These are phyloP conservation scores for Bipolaris cookei DNA, from an alignment of 2,329 filamentous ascomycete genomes.

Conservation along the genomic window DNA sequence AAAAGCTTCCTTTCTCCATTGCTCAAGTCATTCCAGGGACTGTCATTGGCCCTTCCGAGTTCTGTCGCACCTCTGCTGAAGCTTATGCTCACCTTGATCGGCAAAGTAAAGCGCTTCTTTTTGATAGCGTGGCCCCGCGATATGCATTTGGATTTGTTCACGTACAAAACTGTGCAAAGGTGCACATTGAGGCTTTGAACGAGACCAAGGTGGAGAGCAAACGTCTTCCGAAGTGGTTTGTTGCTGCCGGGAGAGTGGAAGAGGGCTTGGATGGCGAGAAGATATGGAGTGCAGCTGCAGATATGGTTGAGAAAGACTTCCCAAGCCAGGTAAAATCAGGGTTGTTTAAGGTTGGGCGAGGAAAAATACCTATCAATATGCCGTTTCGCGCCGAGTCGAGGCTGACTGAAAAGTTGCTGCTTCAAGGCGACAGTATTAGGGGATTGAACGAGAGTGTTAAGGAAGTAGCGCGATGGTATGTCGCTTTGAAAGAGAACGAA, in stretches of 20 bases:
- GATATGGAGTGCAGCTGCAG: slow-evolving; percentile 34
- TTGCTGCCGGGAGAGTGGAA: slow-evolving; percentile 36
- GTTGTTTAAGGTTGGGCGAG: slow-evolving; percentile 32
- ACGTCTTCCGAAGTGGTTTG: slow-evolving; percentile 35
- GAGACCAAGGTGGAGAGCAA: slow-evolving; percentile 21
- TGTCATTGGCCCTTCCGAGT: slow-evolving; percentile 43
- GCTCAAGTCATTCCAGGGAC: slow-evolving; percentile 45
- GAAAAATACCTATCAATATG: slow-evolving; percentile 40
- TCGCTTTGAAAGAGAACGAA: slow-evolving; percentile 12
- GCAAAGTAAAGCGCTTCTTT: slow-evolving; percentile 41
- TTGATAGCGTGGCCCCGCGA: slow-evolving; percentile 37
- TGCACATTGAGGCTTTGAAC: slow-evolving; percentile 42
- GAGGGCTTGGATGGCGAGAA: slow-evolving; percentile 23
- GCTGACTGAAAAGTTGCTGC: slow-evolving; percentile 33
- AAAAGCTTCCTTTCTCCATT: slow-evolving; percentile 34
- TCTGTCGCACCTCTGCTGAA: slow-evolving; percentile 26
- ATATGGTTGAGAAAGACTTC: slow-evolving; percentile 31
- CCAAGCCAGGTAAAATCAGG: slow-evolving; percentile 22
- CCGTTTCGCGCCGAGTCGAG: slow-evolving; percentile 41
- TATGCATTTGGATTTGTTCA: slow-evolving; percentile 48
- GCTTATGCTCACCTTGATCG: slow-evolving; percentile 38
- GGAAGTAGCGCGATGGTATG: slow-evolving; percentile 42
- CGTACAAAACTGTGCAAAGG: slow-evolving; percentile 39
- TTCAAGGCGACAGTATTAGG: slow-evolving; percentile 27
- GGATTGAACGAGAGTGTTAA: slow-evolving; percentile 33